A percentile compares a stretch with the other conserved stretches of the same genome.
Evolutionary conservation across 2,329 filamentous ascomycete species (phyloP).

Genomic region (Fusarium continuum): DNA sequence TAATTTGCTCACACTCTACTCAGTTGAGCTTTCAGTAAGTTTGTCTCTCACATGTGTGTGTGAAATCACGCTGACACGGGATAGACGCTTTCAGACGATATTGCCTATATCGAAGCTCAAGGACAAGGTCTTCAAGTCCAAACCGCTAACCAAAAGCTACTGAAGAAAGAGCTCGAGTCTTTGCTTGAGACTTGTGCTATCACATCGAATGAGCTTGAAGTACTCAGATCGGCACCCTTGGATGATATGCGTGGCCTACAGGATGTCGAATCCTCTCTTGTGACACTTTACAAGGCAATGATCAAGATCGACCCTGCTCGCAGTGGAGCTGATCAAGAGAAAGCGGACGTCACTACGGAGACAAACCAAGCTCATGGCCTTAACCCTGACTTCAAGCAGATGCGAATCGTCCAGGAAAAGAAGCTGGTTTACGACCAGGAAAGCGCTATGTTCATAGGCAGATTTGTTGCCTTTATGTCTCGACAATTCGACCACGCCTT

Average conservation of each 20-base stretch:
- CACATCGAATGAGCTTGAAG: constrained; percentile 75
- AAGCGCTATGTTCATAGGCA: constrained; percentile 77
- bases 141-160: constrained; percentile 93
- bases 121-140: constrained; percentile 97
- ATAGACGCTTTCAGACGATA: constrained; percentile 92
- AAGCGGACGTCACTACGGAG: constrained; percentile 58
- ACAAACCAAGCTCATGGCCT: constrained; percentile 59
- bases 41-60: neutral
- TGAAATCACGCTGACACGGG: constrained; percentile 18
- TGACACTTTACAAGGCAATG: constrained; percentile 91
- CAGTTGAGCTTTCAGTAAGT: constrained; percentile 88
- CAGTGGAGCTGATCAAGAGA: constrained; percentile 60
- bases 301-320: constrained; percentile 89
- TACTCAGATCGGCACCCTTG: constrained; percentile 77
- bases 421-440: constrained; percentile 87
- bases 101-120: constrained; percentile 96
- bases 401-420: constrained; percentile 95
- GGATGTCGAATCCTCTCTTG: constrained; percentile 79
- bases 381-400: constrained; percentile 81
- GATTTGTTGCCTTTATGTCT: constrained; percentile 83
- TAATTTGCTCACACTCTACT: constrained; percentile 91
- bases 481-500: constrained; percentile 81
- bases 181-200: constrained; percentile 94
- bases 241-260: constrained; percentile 75
- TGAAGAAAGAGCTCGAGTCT: constrained; percentile 88